Base-by-base conservation (phyloP, 164 flowering plant genomes). In the Piper longum region DNA sequence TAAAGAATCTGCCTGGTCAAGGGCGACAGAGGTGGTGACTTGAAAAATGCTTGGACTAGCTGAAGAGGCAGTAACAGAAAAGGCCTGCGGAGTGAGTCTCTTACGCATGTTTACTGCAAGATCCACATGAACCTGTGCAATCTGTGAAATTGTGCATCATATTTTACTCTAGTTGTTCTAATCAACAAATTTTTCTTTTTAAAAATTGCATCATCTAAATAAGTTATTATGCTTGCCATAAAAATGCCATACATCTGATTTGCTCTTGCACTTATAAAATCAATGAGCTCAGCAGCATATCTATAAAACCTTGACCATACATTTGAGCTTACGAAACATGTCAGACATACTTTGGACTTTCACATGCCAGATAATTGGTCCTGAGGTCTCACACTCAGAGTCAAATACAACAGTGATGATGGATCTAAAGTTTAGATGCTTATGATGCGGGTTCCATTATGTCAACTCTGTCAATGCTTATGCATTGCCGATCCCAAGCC, bases 41-140 rank as follows among this genome's bases (percentile, higher is more conserved):
- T 0, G 40, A 57, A 1, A 5, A 57, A 36, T 57, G 11, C 12
- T 57, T 6, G 26, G 41, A 14, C 41, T 57, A 2, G 18, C 7
- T 8, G 26, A 26, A 2, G 42, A 41, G 60, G 36, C 41, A 8
- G 68, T 52, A n/a, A 67, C 18, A 8, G 62, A 40, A 1, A 26
- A 3, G 4, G 69, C 16, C 4, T 72, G 56, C 42, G 80, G 67
- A 61, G 71, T 60, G 43, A 77, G 57, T 67, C 72, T 76, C 67
- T 69, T 79, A 62, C 72, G 75, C 71, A 80, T 41, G 51, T 45
- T 69, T 57, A 57, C 62, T n/a, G 75, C 77, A 64, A 74, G 75
- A 54, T 79, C 82, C 48, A 81, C 73, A 66, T 70, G 83, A 57
- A 63, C 69, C 40, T 75, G 81, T 60, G 85, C 85, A 72, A 77